Conservation (phyloP, 164 flowering plant species). For the Chimonanthus praecox region DNA sequence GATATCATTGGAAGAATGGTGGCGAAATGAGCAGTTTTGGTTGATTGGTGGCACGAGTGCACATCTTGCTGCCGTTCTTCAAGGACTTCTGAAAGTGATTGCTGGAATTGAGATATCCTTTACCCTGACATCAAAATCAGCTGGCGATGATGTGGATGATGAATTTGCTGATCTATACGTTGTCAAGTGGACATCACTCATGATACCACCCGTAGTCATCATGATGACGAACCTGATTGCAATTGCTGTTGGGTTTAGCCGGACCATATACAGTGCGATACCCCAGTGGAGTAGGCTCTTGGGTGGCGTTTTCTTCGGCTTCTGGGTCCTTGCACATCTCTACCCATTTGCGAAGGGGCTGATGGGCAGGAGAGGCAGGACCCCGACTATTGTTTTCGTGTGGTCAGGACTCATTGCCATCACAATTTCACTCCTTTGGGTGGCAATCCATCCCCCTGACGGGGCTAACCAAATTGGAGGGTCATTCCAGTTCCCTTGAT, state of each 20-base stretch:
- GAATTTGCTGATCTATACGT: slow-evolving; percentile 61
- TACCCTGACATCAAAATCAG: slow-evolving; percentile 61
- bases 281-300: slow-evolving; percentile 69
- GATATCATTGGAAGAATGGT: slow-evolving; percentile 70
- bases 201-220: slow-evolving; percentile 68
- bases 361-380: slow-evolving; percentile 71
- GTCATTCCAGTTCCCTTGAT: slow-evolving; percentile 36
- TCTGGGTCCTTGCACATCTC: slow-evolving; percentile 75
- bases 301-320: slow-evolving; percentile 72
- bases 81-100: slow-evolving; percentile 67
- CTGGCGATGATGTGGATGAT: slow-evolving; percentile 55
- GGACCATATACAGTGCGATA: slow-evolving; percentile 43
- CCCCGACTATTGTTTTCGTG: slow-evolving; percentile 68
- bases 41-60: slow-evolving; percentile 73
- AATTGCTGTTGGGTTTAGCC: slow-evolving; percentile 40
- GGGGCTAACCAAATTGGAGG: slow-evolving; percentile 14
- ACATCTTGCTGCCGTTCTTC: slow-evolving; percentile 66
- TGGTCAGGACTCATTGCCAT: slow-evolving; percentile 80
- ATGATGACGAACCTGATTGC: slow-evolving; percentile 60
- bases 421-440: slow-evolving; percentile 59
- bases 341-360: slow-evolving; percentile 82
- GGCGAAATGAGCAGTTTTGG: slow-evolving; percentile 89
- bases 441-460: slow-evolving; percentile 40
- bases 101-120: slow-evolving; percentile 78
- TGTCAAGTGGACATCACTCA: slow-evolving; percentile 68